Conservation (phyloP, 495 filamentous ascomycete species). For the Trichoderma orchidacearum region DNA sequence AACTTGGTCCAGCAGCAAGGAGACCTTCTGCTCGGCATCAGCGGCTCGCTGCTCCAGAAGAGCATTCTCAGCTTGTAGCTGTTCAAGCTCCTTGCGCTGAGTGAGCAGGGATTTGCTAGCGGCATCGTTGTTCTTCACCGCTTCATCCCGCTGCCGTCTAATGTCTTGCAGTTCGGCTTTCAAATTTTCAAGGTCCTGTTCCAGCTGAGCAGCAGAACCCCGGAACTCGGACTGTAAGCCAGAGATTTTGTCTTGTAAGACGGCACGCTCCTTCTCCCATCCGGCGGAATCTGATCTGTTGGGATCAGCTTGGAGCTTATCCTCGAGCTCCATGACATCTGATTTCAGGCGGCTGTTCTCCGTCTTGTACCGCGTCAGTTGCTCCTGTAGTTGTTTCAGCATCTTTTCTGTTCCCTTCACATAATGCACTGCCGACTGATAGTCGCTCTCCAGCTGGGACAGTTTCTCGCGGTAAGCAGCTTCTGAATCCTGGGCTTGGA, state of each 20-base stretch:
- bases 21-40: slow-evolving; percentile 88
- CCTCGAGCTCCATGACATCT: slow-evolving; percentile 51
- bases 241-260: slow-evolving; percentile 51
- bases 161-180: slow-evolving; percentile 50
- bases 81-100: slow-evolving; percentile 57
- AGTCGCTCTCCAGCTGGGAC: slow-evolving; percentile 84
- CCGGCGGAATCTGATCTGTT: slow-evolving; percentile 25
- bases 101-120: slow-evolving; percentile 43
- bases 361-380: slow-evolving; percentile 74
- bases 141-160: slow-evolving; percentile 53
- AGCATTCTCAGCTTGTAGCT: slow-evolving; percentile 67
- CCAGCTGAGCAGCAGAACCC: slow-evolving; percentile 49
- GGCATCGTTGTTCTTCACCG: slow-evolving; percentile 40
- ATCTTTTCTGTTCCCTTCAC: slow-evolving; percentile 98
- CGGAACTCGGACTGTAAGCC: slow-evolving; percentile 53
- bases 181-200: slow-evolving; percentile 53
- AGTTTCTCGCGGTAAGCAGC: slow-evolving; percentile 81
- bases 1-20: slow-evolving; percentile 84
- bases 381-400: slow-evolving; percentile 96
- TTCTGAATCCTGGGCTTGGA: slow-evolving; percentile 71
- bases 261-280: slow-evolving; percentile 67
- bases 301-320: slow-evolving; percentile 26
- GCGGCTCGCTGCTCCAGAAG: slow-evolving; percentile 66
- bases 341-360: slow-evolving; percentile 73
- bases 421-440: slow-evolving; percentile 98